Evolutionary conservation across 2,329 filamentous ascomycete genomes (phyloP).

Genomic region (Ophiostoma novo-ulmi): DNA sequence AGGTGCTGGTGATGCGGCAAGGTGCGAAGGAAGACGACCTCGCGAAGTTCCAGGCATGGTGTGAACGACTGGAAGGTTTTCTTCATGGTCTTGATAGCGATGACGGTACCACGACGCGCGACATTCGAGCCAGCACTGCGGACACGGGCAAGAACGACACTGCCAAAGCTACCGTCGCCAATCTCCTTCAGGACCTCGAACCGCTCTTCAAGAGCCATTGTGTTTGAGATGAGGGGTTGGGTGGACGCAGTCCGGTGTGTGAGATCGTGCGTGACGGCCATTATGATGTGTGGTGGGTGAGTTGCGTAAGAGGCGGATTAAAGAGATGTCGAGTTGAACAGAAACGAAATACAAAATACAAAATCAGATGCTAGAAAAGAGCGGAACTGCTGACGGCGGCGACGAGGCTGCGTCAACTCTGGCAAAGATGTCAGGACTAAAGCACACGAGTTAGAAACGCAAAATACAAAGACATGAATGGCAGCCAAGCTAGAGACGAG

Average conservation of each 20-base stretch:
- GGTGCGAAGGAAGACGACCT: constrained; percentile 92
- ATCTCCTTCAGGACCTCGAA: constrained; percentile 98
- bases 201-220: constrained; percentile 74
- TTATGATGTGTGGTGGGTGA: constrained; percentile 39
- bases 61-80: constrained; percentile 93
- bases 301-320: neutral
- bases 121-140: constrained; percentile 83
- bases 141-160: constrained; percentile 85
- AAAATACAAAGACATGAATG: neutral
- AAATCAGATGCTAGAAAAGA: constrained; percentile 14
- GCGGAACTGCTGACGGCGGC: constrained; percentile 17
- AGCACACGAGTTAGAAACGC: neutral
- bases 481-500: neutral
- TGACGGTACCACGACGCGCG: constrained; percentile 83
- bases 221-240: constrained; percentile 42
- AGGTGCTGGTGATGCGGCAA: constrained; percentile 84
- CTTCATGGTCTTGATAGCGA: constrained; percentile 99
- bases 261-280: constrained; percentile 73
- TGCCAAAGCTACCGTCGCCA: constrained; percentile 97
- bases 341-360: neutral
- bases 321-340: neutral
- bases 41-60: constrained; percentile 85
- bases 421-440: constrained; percentile 1
- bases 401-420: constrained; percentile 17
- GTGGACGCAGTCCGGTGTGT: constrained; percentile 62